phyloP scores from a whole-genome alignment of 768 basidiomycete species.

The Pleurotus salmoneostramineus region DNA sequence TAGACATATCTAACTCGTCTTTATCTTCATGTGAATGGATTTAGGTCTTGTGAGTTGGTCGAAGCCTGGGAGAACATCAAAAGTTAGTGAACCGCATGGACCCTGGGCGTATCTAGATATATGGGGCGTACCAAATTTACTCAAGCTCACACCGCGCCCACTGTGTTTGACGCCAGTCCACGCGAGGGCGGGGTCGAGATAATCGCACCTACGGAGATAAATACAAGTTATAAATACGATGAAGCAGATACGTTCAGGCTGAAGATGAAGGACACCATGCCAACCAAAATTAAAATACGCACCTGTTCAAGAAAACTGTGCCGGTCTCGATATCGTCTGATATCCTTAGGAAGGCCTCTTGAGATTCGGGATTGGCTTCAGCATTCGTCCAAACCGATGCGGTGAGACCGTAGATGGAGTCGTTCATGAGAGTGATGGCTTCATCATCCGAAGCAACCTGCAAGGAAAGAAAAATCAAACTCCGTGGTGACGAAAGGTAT shows the following conservation, averaged over 20 bases:
- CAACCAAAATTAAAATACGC: conserved; percentile 3
- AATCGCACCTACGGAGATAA: conserved; percentile 70
- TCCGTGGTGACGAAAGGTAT: neutral
- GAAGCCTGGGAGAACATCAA: conserved; percentile 49
- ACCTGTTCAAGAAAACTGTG: conserved; percentile 92
- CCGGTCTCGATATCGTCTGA: conserved; percentile 78
- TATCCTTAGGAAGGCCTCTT: conserved; percentile 62
- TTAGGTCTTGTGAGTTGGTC: conserved; percentile 83
- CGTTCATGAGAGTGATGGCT: conserved; percentile 91
- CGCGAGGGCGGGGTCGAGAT: conserved; percentile 85
- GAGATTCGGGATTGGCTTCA: conserved; percentile 53
- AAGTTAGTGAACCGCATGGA: neutral
- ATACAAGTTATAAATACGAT: neutral
- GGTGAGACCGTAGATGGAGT: conserved; percentile 92
- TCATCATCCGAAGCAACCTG: conserved; percentile 84
- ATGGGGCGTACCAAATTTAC: conserved; percentile 70
- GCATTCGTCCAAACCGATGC: conserved; percentile 92
- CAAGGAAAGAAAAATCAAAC: neutral
- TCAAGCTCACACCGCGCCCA: conserved; percentile 87
- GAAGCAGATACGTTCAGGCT: too few relatives aligned
- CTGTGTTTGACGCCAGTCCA: conserved; percentile 97
- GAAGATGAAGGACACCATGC: neutral
- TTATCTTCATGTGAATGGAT: conserved; percentile 80
- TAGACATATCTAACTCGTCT: conserved; percentile 30
- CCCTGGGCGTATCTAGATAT: neutral